A percentile compares a stretch with the other conserved stretches of the same genome.
phyloP scores from a whole-genome alignment of 78 protist genomes.

The Neovahlkampfia damariscottae region DNA sequence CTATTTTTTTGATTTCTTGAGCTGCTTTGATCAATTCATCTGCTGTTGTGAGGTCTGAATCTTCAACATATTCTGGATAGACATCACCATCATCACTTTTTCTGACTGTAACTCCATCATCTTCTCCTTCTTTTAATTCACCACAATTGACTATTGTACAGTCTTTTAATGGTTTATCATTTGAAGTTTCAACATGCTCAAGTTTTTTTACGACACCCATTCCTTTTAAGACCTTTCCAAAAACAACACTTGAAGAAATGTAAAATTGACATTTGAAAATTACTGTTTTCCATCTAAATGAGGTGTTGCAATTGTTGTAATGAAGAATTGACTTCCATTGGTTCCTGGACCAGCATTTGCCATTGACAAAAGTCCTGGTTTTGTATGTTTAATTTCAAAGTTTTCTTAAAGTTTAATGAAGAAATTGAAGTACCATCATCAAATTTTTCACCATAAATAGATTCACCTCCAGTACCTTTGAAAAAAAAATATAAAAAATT shows the following conservation, averaged over 20 bases:
- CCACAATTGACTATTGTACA: conserved; percentile 11
- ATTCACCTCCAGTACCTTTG: conserved; percentile 16
- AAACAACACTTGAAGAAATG: too few relatives aligned
- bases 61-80: not conserved
- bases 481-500: too few relatives aligned
- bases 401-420: too few relatives aligned
- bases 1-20: not conserved
- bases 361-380: conserved; percentile 35
- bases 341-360: conserved; percentile 23
- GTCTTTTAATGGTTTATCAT: conserved; percentile 1
- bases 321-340: not conserved
- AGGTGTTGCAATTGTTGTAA: too few relatives aligned
- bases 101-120: not conserved
- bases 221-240: conserved; percentile 56
- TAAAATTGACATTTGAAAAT: too few relatives aligned
- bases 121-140: not conserved
- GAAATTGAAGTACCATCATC: too few relatives aligned
- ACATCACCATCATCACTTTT: not conserved
- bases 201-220: conserved; percentile 24
- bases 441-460: conserved; percentile 12
- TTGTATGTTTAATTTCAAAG: conserved; percentile 68
- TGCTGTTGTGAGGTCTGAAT: not conserved
- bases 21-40: conserved; percentile 13
- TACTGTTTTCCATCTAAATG: too few relatives aligned
- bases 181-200: not conserved